Base-by-base conservation (phyloP, 2,329 filamentous ascomycete species). In the Emergomyces orientalis region DNA sequence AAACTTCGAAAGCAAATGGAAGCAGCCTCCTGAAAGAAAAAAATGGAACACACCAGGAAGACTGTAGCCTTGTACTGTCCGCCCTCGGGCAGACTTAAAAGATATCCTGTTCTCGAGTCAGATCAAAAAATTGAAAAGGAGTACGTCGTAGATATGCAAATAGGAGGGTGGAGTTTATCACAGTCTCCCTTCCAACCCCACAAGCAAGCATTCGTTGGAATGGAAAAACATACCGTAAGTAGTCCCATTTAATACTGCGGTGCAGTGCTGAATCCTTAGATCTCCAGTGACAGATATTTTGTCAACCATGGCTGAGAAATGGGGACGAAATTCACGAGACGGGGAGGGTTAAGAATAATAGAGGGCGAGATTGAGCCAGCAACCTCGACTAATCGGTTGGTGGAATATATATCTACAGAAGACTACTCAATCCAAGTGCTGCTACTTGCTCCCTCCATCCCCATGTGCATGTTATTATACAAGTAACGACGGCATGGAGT, bases 271-370 rank as follows among this genome's bases (percentile, higher is more conserved):
- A 69, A 91, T 81, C 65, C 89, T 83, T 41, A 85, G 71, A 77
- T 93, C 90, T 65, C 83, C 81, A 49, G 81, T 82, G 25, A 80
- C 79, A 59, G 75, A 74, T 65, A 93, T 83, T 72, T 88, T 88
- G 71, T 88, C 83, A 51, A 81, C 73, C 59, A 81, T 71, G 80
- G 84, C 85, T 57, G 17, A 7, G 22, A 30, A 41, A n/a, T n/a
- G n/a, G n/a, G n/a, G 34, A 22, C 13, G 85, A 88, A 69, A 90
- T 88, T 3, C 22, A 27, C 4, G 22, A 2, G 47, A 27, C 5
- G 25, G 22, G 8, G 22, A 47, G 45, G 13, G n/a, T n/a, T 51
- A 9, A 11, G 1, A 51, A 11, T 14, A 6, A 51, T 27, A 19
- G 25, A 51, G 8, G 25, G 47, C 3, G 43, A n/a, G 47, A 14